Conservation (phyloP, 805 yeast species). For the Lipomyces kockii region DNA sequence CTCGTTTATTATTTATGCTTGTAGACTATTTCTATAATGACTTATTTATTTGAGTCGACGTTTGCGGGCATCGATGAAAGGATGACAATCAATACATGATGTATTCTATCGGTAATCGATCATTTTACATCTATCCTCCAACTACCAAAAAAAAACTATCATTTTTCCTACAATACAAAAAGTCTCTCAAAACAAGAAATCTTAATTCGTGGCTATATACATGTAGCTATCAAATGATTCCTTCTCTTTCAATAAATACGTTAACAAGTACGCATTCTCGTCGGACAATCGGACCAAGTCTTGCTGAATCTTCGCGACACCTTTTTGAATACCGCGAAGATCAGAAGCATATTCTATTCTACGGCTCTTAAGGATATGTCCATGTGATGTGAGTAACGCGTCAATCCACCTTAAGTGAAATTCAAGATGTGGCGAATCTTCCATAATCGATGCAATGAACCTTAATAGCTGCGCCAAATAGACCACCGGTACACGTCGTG, state of each 20-base stretch:
- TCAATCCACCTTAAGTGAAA: constrained; percentile 83
- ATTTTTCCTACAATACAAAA: neutral
- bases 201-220: constrained; percentile 8
- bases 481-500: constrained; percentile 73
- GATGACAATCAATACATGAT: neutral
- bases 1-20: neutral
- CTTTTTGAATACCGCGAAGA: constrained; percentile 30
- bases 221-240: constrained; percentile 20
- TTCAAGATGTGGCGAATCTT: constrained; percentile 81
- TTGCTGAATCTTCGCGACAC: constrained; percentile 16
- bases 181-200: neutral
- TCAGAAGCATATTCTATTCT: constrained; percentile 59
- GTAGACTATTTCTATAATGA: neutral
- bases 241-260: constrained; percentile 26
- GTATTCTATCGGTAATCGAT: neutral
- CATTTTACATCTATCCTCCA: neutral
- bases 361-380: constrained; percentile 67
- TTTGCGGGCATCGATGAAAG: neutral
- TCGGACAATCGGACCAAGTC: constrained; percentile 31
- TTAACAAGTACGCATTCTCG: constrained; percentile 25
- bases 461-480: constrained; percentile 70
- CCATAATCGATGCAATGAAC: constrained; percentile 69
- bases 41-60: neutral
- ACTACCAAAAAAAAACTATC: neutral
- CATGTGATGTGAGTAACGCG: constrained; percentile 70